Evolutionary conservation across 2,329 filamentous ascomycete species (phyloP), one percentile per base, ranked within the genome.

Genomic region (Alternaria atra): DNA sequence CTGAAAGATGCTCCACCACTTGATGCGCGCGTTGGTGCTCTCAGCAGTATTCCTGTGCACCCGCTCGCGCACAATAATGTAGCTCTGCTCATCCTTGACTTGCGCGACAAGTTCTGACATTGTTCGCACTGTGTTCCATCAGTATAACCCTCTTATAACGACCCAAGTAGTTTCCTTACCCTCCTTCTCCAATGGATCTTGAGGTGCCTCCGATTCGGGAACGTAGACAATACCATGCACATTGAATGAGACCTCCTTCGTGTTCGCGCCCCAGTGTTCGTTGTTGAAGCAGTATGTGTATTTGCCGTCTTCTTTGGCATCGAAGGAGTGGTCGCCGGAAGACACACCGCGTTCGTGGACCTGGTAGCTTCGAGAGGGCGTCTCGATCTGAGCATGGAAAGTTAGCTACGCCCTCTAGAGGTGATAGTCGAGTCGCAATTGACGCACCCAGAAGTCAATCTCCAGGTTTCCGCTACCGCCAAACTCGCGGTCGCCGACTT

Each of bases 1-100:
- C 82, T 99, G 94, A 81, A 98, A 98, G 73, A 98, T 87, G 81
- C 95, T 97, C 95, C 95, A 99, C 95, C 95, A 99, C 85, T 99
- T 99, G 79, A 99, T 95, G 69, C 95, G 88, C 71, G 89, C 87
- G 81, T 99, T 99, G 75, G 95, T 99, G 86, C 94, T 97, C 85
- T 99, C 95, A 67, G 95, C 95, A 9, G 95, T 99, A 84, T 99
- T 99, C 79, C 95, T 89, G 86, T 99, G 95, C 71, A 92, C 97
- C 76, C 95, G 88, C 84, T 99, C 95, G 72, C 95, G 91, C 60
- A 98, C 84, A 65, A 99, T 89, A 75, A 99, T 98, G 84, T 99
- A 99, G 71, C 90, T 89, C 83, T 99, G 95, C 84, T 99, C 95
- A 80, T 98, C 95, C 84, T 97, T 97, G 80, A 98, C 94, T 81